Base-by-base conservation (phyloP, 2,329 filamentous ascomycete species). In the Stemphylium beticola region DNA sequence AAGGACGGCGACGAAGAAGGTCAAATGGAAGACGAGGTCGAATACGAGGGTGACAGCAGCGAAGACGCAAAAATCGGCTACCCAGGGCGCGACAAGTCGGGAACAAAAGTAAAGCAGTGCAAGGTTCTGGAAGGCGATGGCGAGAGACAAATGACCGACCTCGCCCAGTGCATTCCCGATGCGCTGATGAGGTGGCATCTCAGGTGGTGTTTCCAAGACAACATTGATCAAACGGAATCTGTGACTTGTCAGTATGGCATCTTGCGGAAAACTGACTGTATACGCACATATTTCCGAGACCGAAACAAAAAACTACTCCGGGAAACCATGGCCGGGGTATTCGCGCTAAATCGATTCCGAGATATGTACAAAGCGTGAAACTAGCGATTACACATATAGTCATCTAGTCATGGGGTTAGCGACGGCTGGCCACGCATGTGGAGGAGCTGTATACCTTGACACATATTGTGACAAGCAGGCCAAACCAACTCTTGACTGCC, bases 1-100 rank as follows among this genome's bases (percentile, higher is more conserved):
- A 20, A 93, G 78, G 11, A 93, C 89, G 1, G 90, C 86, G 3
- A 92, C 80, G 67, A 93, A 93, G 75, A 92, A 93, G 0, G 90
- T 93, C 7, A 91, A 83, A 18, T 92, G 81, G 66, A 90, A 92
- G 66, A 92, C 86, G 58, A 90, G 89, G 73, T 93, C 90, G 65
- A 93, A 88, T 0, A 89, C 75, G 12, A 91, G 84, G 1, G 90
- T 91, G 46, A 93, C 84, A 2, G 87, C 87, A 3, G 88, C 87
- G 71, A 93, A 93, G 1, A 83, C 84, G 74, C 90, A 93, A 65
- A 93, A 92, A 0, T 87, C 88, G 1, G 86, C 84, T 3, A 92
- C 87, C 42, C 88, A 88, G 0, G 88, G 84, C 4, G 87, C 87
- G 1, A 91, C 88, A 7, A 89, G 71, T 20, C 79, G 82, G 2